Percentiles rank a stretch among this genome's conserved stretches.
These are phyloP conservation scores for Chlorophyllum brunneum DNA, from an alignment of 768 basidiomycete genomes.

Conservation along the genomic window DNA sequence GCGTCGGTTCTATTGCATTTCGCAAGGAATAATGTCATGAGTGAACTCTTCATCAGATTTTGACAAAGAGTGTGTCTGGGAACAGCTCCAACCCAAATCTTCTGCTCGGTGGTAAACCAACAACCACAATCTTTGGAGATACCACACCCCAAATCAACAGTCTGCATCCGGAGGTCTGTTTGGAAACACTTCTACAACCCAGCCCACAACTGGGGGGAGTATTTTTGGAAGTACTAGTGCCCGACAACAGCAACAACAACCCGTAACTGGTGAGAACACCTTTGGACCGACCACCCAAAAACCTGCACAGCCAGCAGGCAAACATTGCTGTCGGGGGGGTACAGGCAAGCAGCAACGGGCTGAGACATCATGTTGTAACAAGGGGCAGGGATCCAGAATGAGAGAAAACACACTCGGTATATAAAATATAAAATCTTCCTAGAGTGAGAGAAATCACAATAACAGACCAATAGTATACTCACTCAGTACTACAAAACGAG, in stretches of 20 bases:
- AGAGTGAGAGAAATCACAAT: too few relatives aligned
- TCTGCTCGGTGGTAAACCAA: conserved; percentile 7
- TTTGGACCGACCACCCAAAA: conserved; percentile 32
- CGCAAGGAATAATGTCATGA: conserved; percentile 4
- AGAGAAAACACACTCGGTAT: too few relatives aligned
- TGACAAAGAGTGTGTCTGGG: background rate
- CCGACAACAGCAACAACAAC: conserved; percentile 21
- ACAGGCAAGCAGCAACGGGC: background rate
- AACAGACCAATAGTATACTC: too few relatives aligned
- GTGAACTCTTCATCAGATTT: background rate
- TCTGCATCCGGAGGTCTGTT: conserved; percentile 24
- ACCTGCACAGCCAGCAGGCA: conserved; percentile 22
- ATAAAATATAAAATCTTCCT: too few relatives aligned
- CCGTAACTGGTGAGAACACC: conserved; percentile 15
- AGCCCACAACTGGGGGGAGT: conserved; percentile 18
- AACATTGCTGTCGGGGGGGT: conserved; percentile 20
- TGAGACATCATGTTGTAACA: too few relatives aligned
- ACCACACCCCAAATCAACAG: conserved; percentile 21
- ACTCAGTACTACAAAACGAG: too few relatives aligned
- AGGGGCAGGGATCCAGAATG: too few relatives aligned
- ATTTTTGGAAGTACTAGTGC: conserved; percentile 32
- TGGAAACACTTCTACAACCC: conserved; percentile 26
- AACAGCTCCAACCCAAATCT: conserved; percentile 16
- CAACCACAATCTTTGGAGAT: conserved; percentile 33
- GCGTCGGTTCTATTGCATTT: background rate